Conservation (phyloP, 345 rosid species). For the Eucalyptus victrix region DNA sequence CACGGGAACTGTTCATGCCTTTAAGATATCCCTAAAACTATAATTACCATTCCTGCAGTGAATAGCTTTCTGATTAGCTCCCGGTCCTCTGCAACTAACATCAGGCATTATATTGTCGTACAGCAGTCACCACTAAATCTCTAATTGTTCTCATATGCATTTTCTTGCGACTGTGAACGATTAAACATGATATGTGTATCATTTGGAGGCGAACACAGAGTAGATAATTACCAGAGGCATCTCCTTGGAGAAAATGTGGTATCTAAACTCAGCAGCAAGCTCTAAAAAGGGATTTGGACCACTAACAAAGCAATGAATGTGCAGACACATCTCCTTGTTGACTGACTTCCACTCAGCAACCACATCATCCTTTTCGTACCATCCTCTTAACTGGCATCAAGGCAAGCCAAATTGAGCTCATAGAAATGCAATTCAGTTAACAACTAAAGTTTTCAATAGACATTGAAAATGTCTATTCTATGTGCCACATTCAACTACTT, state of each 20-base stretch:
- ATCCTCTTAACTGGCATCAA: constrained; percentile 52
- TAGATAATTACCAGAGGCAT: constrained; percentile 61
- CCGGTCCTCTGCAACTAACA: not conserved
- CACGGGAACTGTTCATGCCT: not conserved
- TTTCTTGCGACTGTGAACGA: not conserved
- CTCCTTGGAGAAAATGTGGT: constrained; percentile 90
- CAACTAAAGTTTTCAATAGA: not conserved
- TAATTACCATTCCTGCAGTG: not conserved
- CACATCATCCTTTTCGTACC: constrained; percentile 85
- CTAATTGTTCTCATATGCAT: not conserved
- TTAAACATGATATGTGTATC: not conserved
- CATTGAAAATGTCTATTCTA: not conserved
- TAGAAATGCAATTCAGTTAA: not conserved
- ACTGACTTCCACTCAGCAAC: constrained; percentile 90
- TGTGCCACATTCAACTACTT: not conserved
- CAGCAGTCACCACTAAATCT: not conserved
- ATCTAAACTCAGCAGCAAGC: constrained; percentile 80
- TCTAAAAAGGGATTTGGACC: constrained; percentile 59
- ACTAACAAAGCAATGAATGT: constrained; percentile 74
- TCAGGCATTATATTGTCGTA: not conserved
- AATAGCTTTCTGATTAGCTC: not conserved
- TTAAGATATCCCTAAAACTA: not conserved
- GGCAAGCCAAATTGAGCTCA: not conserved
- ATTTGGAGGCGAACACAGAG: not conserved
- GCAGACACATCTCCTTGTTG: constrained; percentile 44